Evolutionary conservation across 192 early-diverging fungal species (phyloP).

Genomic region (Entrophospora sp.): DNA sequence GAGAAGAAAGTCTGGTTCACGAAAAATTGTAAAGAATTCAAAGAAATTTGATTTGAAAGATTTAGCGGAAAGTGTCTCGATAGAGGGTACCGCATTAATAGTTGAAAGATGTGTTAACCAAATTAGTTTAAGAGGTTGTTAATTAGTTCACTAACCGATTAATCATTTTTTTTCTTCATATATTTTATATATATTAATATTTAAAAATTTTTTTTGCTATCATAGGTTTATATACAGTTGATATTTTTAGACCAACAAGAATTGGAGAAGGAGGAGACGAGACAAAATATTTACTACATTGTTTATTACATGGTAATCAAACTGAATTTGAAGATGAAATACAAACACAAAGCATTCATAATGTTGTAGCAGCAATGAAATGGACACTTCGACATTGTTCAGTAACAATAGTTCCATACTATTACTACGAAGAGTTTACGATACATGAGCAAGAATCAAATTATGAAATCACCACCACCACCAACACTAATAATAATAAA

Average conservation of each 20-base stretch:
- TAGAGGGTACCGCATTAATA: no score
- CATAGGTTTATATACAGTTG: slow-evolving; percentile 9
- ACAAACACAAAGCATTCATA: slow-evolving; percentile 5
- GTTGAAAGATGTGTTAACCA: slow-evolving; percentile 14
- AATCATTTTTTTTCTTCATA: background rate
- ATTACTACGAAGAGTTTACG: slow-evolving; percentile 11
- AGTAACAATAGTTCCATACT: slow-evolving; percentile 4
- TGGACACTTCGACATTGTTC: slow-evolving; percentile 16
- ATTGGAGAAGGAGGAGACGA: slow-evolving; percentile 16
- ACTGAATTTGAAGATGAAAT: slow-evolving; percentile 16
- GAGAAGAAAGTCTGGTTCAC: no score
- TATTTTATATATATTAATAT: background rate
- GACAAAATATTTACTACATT: background rate
- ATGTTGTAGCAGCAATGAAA: slow-evolving; percentile 17
- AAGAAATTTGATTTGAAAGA: no score
- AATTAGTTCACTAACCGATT: no score
- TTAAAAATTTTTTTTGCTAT: background rate
- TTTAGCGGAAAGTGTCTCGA: no score
- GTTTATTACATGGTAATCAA: slow-evolving; percentile 10
- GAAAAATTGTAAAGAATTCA: no score
- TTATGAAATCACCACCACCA: background rate
- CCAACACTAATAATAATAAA: background rate
- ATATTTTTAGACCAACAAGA: slow-evolving; percentile 17
- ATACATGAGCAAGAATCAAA: slow-evolving; percentile 10
- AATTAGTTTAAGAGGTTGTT: slow-evolving; percentile 4